Evolutionary conservation across 2,329 filamentous ascomycete species (phyloP), one percentile per base, ranked within the genome.

Genomic region (Cladosporium sp.): DNA sequence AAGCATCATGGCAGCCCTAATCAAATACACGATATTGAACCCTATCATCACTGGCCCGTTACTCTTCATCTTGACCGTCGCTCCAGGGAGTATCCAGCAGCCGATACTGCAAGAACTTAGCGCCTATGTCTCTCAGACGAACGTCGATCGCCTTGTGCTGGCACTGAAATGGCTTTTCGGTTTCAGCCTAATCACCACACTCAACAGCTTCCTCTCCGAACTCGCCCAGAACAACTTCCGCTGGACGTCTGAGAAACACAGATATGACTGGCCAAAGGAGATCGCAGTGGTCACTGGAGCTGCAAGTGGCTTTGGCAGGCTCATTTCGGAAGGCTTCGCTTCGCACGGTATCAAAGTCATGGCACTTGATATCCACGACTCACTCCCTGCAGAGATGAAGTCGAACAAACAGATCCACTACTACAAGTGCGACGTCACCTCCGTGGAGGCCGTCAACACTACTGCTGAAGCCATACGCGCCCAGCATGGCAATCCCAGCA

Each of bases 341-440:
- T 64, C 59, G n/a, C 68, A 68, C 40, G 74, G 74, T 12, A 64
- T 76, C 47, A 70, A 69, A 19, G 73, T 76, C 40, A 73, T 73
- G 17, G 69, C 74, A 8, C 59, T 76, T 17, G 75, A 77, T 61
- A 61, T 72, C 34, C 63, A 73, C 25, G 69, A 69, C 56, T 67
- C 70, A 12, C 64, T 72, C 12, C 73, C 73, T 19, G 61, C 65
- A 11, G 67, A 71, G 22, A 59, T 75, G 40, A 62, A 70, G 43
- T 64, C 66, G 51, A 65, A 72, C 61, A 63, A 63, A 19, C 69
- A 69, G 51, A 67, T 72, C 64, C 65, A 63, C 66, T 76, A 71
- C 64, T 74, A 69, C 67, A 70, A 72, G 60, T 80, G 78, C 69
- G 79, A 82, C 63, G 76, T 82, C 60, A 79, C 79, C 1, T 75